Conservation (phyloP, 139 green algal genomes). For the Limnomonas spitsbergensis region DNA sequence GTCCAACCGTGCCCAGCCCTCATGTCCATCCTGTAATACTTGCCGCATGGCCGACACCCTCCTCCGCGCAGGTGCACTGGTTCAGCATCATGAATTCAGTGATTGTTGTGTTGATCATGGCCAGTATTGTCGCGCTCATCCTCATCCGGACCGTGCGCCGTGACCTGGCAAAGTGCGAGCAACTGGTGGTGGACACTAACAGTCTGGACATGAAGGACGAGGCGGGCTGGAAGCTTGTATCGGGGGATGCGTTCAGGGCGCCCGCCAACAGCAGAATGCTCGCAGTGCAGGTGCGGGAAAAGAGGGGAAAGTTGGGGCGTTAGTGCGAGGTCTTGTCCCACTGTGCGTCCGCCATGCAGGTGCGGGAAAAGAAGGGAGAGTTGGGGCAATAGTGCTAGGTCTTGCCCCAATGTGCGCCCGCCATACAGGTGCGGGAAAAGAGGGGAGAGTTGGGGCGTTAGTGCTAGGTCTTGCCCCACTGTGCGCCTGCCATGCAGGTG, state of each 20-base stretch:
- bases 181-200: slow-evolving; percentile 77
- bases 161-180: slow-evolving; percentile 89
- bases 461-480: too few species aligned
- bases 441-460: too few species aligned
- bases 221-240: slow-evolving; percentile 95
- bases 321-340: background rate
- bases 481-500: too few species aligned
- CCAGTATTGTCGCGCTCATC: slow-evolving; percentile 84
- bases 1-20: background rate
- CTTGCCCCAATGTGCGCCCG: too few species aligned
- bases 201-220: slow-evolving; percentile 18
- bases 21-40: background rate
- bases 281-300: slow-evolving; percentile 70
- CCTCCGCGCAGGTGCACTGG: slow-evolving; percentile 77
- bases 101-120: slow-evolving; percentile 93
- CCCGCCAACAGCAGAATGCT: slow-evolving; percentile 60
- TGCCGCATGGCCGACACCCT: background rate
- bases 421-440: too few species aligned
- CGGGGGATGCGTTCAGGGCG: slow-evolving; percentile 89
- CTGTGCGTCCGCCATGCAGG: background rate
- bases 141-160: slow-evolving; percentile 84
- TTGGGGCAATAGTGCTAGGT: too few species aligned
- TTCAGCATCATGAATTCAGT: slow-evolving; percentile 95
- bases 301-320: too few species aligned
- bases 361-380: too few species aligned